Evolutionary conservation across 1,284 basidiomycete genomes (phyloP).

Genomic region (Golubevia sp.): DNA sequence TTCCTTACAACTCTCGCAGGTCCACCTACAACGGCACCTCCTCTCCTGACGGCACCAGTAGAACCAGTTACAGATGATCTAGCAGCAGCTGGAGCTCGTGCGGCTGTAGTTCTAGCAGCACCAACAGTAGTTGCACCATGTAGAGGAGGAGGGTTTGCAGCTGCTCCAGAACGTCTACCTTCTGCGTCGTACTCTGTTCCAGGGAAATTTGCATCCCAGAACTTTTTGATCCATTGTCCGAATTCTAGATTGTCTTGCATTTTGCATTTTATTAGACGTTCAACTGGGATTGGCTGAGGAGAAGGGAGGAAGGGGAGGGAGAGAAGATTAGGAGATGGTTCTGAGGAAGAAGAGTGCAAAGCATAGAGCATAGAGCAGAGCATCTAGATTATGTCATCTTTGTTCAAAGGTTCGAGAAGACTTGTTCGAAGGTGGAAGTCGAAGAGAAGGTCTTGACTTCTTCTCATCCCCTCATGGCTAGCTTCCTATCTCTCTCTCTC

Average conservation of each 20-base stretch:
- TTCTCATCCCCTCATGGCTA: too few species aligned
- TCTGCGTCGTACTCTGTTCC: conserved; percentile 88
- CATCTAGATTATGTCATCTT: too few species aligned
- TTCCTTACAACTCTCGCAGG: conserved; percentile 4
- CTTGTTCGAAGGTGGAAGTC: too few species aligned
- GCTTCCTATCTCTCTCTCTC: too few species aligned
- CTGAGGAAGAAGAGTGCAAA: neutral
- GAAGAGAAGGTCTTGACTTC: too few species aligned
- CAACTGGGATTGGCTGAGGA: conserved; percentile 84
- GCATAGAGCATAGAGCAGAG: too few species aligned
- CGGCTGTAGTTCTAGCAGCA: conserved; percentile 19
- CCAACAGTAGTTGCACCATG: conserved; percentile 35
- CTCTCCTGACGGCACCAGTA: neutral
- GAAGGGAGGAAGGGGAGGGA: conserved; percentile 1
- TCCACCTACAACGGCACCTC: conserved; percentile 61
- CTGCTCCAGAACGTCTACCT: conserved; percentile 73
- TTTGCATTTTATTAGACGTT: conserved; percentile 93
- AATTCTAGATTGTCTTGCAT: conserved; percentile 99
- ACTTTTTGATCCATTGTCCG: conserved; percentile 93
- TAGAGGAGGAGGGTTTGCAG: conserved; percentile 55
- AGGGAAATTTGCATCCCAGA: conserved; percentile 89
- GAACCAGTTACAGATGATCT: conserved; percentile 66
- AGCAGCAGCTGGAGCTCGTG: conserved; percentile 22
- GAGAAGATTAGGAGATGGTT: neutral
- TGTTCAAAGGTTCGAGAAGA: too few species aligned